Evolutionary conservation across 2,329 filamentous ascomycete species (phyloP), one percentile per base, ranked within the genome.

Genomic region (Diaporthe longicolla): DNA sequence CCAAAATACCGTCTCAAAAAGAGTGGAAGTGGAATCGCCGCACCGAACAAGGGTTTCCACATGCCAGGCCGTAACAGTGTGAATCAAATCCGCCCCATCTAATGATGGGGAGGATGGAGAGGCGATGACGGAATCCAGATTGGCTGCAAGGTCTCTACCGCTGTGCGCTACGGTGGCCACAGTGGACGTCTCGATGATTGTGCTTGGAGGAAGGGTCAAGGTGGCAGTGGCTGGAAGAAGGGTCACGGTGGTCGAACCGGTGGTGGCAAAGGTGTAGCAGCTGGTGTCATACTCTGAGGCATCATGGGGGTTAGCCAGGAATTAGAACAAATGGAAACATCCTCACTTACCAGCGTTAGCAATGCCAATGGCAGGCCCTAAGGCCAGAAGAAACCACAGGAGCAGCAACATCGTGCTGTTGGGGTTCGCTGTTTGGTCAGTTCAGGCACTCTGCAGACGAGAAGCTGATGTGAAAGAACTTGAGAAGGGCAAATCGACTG

Each of bases 341-440:
- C 9, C 6, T 37, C 4, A 66, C 63, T 66, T 66, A 66, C 63
- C 45, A 40, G 63, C 9, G 29, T 29, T 29, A 15, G 32, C 32
- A 3, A 50, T 17, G 26, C 63, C 63, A 54, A 68, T 37, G 24
- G 17, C 48, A 8, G 45, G 32, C 10, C 63, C 63, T 13, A 68
- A 54, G 63, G 63, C 21, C n/a, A 54, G 8, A 9, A 68, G 45
- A 29, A 68, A 48, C 63, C 63, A 68, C 48, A 68, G 21, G 9
- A 54, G 37, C 9, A 68, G 48, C 48, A 68, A n/a, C 63, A 68
- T 68, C n/a, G 32, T 68, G 48, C 48, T 68, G 48, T 37, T 68
- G 32, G 17, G 17, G 2, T 13, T n/a, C 10, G 7, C 21, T 52
- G 13, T 37, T 52, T 52, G 45, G 63, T 52, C 13, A 66, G 13